Conservation (phyloP, 495 filamentous ascomycete species). For the Cercophora scortea region DNA sequence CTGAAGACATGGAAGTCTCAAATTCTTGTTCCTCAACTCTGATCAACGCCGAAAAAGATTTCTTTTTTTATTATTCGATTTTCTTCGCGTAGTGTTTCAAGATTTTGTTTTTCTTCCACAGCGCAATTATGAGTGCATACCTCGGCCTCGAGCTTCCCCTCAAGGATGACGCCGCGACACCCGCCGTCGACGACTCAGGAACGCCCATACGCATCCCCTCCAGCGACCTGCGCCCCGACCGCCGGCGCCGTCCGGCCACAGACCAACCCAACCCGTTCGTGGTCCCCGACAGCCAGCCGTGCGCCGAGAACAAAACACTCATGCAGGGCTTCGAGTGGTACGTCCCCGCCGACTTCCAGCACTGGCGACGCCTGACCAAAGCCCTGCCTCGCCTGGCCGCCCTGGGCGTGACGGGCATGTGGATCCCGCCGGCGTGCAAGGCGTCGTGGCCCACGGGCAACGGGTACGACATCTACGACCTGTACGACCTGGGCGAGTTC, state of each 20-base stretch:
- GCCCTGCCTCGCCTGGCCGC: conserved; percentile 48
- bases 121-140: too few species aligned
- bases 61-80: too few species aligned
- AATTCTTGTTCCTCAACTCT: too few species aligned
- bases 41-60: too few species aligned
- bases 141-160: too few species aligned
- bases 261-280: conserved; percentile 10
- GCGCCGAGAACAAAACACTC: conserved; percentile 48
- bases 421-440: conserved; percentile 74
- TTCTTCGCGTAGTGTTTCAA: too few species aligned
- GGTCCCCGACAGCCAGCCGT: neutral
- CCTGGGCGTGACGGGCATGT: conserved; percentile 57
- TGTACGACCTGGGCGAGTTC: conserved; percentile 80
- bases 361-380: conserved; percentile 53
- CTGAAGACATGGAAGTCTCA: too few species aligned
- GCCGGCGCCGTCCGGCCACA: neutral
- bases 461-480: conserved; percentile 71
- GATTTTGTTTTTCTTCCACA: too few species aligned
- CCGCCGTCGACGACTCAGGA: too few species aligned
- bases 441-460: conserved; percentile 53
- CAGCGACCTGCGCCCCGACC: conserved; percentile 1
- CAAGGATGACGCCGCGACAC: too few species aligned
- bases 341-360: conserved; percentile 51
- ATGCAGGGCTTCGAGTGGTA: conserved; percentile 76
- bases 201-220: neutral